Percentiles rank a stretch among this genome's conserved stretches.
phyloP scores from a whole-genome alignment of 2,329 filamentous ascomycete genomes.

The Pseudogymnoascus sp. region DNA sequence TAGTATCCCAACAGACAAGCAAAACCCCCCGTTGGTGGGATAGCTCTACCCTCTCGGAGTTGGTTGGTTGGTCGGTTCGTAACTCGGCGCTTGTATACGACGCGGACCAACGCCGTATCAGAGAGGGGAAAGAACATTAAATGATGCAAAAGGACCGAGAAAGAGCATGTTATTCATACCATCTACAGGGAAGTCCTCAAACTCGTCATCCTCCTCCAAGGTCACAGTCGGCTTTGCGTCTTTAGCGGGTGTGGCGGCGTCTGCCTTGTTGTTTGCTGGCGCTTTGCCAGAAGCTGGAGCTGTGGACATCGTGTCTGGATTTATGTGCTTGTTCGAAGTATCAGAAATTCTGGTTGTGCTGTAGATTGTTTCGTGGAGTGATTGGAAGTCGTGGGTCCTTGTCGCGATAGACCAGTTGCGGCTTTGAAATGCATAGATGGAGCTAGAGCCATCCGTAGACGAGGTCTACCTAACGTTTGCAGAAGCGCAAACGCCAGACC shows the following conservation, averaged over 20 bases:
- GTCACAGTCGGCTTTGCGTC: slow-evolving; percentile 43
- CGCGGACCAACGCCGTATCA: not conserved
- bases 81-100: not conserved
- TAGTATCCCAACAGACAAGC: not conserved
- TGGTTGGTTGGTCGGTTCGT: not conserved
- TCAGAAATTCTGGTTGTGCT: not conserved
- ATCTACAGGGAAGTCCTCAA: slow-evolving; percentile 96
- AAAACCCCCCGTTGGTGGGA: not conserved
- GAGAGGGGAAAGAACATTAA: not conserved
- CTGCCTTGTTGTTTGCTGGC: slow-evolving; percentile 11
- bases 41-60: not conserved
- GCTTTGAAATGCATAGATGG: slow-evolving; percentile 8
- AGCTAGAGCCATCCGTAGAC: slow-evolving; percentile 3
- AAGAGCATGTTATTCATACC: slow-evolving; percentile 43
- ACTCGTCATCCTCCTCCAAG: slow-evolving; percentile 96
- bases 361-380: not conserved
- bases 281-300: not conserved
- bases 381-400: not conserved
- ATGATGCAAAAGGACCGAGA: not conserved
- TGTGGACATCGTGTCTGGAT: not conserved
- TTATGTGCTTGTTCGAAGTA: not conserved
- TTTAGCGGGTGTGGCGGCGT: slow-evolving; percentile 29
- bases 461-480: not conserved
- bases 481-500: slow-evolving; percentile 7
- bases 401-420: slow-evolving; percentile 1